Percentiles rank a stretch among this genome's conserved stretches.
Evolutionary conservation across 176 grass and related monocot genomes (phyloP).

Genomic region (Avena sativa): DNA sequence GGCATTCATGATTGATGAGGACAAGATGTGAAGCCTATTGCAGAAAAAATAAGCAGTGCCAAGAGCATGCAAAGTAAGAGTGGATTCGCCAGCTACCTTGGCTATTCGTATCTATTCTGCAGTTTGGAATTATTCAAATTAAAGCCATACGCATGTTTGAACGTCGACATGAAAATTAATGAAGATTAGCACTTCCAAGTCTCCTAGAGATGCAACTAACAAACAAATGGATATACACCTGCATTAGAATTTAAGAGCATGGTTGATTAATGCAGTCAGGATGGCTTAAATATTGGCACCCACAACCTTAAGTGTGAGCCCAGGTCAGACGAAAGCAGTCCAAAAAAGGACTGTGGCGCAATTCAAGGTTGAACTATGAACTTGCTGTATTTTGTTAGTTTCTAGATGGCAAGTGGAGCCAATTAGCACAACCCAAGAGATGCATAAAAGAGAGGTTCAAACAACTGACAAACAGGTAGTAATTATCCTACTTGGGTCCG

Average conservation of each 20-base stretch:
- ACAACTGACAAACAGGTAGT: background rate
- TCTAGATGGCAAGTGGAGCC: conserved; percentile 30
- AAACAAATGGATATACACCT: conserved; percentile 2
- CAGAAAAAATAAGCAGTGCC: background rate
- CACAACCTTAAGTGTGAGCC: background rate
- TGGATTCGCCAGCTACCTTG: background rate
- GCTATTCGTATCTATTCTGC: conserved; percentile 4
- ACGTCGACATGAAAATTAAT: background rate
- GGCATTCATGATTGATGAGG: background rate
- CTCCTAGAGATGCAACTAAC: conserved; percentile 22
- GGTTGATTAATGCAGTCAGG: conserved; percentile 11
- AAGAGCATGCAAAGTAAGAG: conserved; percentile 31
- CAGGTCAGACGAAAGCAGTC: background rate
- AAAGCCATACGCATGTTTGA: conserved; percentile 2
- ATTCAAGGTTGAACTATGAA: conserved; percentile 13
- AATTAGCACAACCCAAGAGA: background rate
- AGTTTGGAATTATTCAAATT: conserved; percentile 11
- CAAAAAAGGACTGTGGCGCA: background rate
- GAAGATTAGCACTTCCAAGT: conserved; percentile 13
- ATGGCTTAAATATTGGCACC: background rate
- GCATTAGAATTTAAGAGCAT: conserved; percentile 26
- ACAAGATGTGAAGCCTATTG: background rate
- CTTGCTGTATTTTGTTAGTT: conserved; percentile 6
- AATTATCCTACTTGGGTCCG: conserved; percentile 12
- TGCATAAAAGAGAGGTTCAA: background rate